Evolutionary conservation across 495 filamentous ascomycete genomes (phyloP).

Genomic region (Pyronema omphalodes): DNA sequence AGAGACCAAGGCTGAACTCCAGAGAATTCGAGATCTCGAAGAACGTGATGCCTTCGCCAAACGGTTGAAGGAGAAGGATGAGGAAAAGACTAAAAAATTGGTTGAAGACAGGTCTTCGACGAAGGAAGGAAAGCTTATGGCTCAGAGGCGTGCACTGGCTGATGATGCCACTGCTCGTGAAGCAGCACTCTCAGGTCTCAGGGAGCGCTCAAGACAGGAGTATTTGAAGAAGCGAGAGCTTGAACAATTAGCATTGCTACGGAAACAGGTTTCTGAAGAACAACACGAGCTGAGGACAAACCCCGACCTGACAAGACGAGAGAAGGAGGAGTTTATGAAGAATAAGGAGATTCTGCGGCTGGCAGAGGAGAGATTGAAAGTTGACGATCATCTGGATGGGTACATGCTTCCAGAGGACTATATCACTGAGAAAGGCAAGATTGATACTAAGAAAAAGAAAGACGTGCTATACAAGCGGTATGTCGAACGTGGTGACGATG

Average conservation of each 20-base stretch:
- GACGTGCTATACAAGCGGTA: slow-evolving; percentile 81
- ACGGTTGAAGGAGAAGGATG: slow-evolving; percentile 50
- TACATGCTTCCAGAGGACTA: slow-evolving; percentile 91
- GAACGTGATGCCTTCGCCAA: slow-evolving; percentile 61
- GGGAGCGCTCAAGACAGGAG: slow-evolving; percentile 70
- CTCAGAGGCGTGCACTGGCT: slow-evolving; percentile 41
- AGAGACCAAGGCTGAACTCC: slow-evolving; percentile 35
- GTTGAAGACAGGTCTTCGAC: slow-evolving; percentile 46
- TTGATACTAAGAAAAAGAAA: slow-evolving; percentile 76
- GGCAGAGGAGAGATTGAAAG: slow-evolving; percentile 69
- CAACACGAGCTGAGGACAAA: slow-evolving; percentile 63
- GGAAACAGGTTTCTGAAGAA: slow-evolving; percentile 86
- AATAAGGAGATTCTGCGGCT: slow-evolving; percentile 74
- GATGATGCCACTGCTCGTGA: slow-evolving; percentile 44
- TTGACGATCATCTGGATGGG: slow-evolving; percentile 84
- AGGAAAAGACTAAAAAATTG: slow-evolving; percentile 47
- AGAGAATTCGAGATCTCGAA: slow-evolving; percentile 42
- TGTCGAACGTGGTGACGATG: slow-evolving; percentile 71
- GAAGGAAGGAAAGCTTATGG: slow-evolving; percentile 38
- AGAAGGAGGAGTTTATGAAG: slow-evolving; percentile 79
- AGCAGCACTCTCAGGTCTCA: slow-evolving; percentile 53
- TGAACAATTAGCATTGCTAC: slow-evolving; percentile 63
- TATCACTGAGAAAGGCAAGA: slow-evolving; percentile 80
- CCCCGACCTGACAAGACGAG: slow-evolving; percentile 49
- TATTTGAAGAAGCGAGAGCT: slow-evolving; percentile 86